Base-by-base conservation (phyloP, 2,329 filamentous ascomycete genomes). In the Zymoseptoria pseudotritici region DNA sequence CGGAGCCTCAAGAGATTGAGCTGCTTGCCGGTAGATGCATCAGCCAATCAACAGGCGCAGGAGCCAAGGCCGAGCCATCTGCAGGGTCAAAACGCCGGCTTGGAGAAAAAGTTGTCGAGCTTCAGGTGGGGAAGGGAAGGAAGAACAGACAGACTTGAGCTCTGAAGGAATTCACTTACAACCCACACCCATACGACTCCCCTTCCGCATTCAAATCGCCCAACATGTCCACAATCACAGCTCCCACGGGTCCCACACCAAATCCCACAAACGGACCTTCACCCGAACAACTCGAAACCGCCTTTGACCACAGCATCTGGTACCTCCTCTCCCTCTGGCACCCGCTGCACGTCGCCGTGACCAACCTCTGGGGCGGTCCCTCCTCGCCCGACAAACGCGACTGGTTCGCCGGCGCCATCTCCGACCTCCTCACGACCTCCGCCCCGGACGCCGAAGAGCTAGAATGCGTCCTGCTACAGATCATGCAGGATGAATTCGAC, bases 401-500 rank as follows among this genome's bases (percentile, higher is more conserved):
- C 81, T 97, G 92, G 93, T 90, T 99, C 70, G 93, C 90, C 56
- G 92, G 91, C 64, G 89, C 89, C 51, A 82, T 97, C 57, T 88
- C 87, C 61, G 90, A 96, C 24, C 84, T 96, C 63, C 88, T 97
- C 67, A 79, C 70, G 19, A 75, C 79, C 10, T 80, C 84, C 1
- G 79, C 85, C 58, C 86, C 89, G 10, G 89, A 96, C 67, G 78
- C 83, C 19, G 85, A 88, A 64, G 91, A 97, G 68, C 79, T 97
- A 51, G 93, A 97, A 78, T 83, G 87, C 50, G 86, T 95, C 56
- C 80, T 97, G 54, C 79, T 96, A 53, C 90, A 97, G 70, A 86
- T 96, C 62, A 94, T 97, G 88, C 83, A 89, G 63, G 94, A 97
- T 77, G 94, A 99, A 76, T 99, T 97, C 71, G 91, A 96, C 70